Percentiles rank a stretch among this genome's conserved stretches.
Evolutionary conservation across 495 filamentous ascomycete species (phyloP).

Genomic region (Penicillium soppii): DNA sequence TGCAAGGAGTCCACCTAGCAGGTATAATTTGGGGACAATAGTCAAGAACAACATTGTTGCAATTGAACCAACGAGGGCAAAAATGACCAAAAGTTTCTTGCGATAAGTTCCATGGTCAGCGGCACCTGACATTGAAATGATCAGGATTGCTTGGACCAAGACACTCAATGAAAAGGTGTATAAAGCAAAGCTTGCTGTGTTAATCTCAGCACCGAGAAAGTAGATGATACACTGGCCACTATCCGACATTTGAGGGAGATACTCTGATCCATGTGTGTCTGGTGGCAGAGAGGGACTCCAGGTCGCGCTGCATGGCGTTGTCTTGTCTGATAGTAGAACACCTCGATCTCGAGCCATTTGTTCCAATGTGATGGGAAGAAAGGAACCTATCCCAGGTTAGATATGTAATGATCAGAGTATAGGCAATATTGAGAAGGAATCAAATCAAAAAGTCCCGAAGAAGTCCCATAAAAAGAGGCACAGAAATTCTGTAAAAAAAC

Average conservation of each 20-base stretch:
- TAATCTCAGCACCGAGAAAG: slow-evolving; percentile 80
- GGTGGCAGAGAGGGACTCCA: slow-evolving; percentile 35
- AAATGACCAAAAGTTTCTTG: slow-evolving; percentile 79
- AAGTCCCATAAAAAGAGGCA: too few relatives aligned
- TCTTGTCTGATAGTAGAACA: slow-evolving; percentile 73
- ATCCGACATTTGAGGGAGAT: slow-evolving; percentile 29
- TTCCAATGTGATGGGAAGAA: slow-evolving; percentile 95
- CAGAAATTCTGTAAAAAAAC: too few relatives aligned
- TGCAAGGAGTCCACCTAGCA: slow-evolving; percentile 78
- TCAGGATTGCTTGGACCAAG: slow-evolving; percentile 79
- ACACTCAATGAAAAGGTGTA: slow-evolving; percentile 96
- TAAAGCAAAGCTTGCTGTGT: slow-evolving; percentile 97
- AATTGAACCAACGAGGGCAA: slow-evolving; percentile 77
- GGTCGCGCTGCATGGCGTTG: slow-evolving; percentile 63
- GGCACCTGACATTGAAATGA: slow-evolving; percentile 93
- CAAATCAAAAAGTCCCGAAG: too few relatives aligned
- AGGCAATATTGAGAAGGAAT: background rate
- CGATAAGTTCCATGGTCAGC: slow-evolving; percentile 94
- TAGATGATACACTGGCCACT: slow-evolving; percentile 78
- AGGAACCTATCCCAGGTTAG: slow-evolving; percentile 61
- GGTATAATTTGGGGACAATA: slow-evolving; percentile 68
- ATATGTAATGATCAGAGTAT: background rate
- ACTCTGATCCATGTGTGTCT: slow-evolving; percentile 12
- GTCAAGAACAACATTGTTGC: slow-evolving; percentile 88
- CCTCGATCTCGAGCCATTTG: slow-evolving; percentile 89